Conservation (phyloP, 2,329 filamentous ascomycete genomes). For the Dothideomycetes sp. region DNA sequence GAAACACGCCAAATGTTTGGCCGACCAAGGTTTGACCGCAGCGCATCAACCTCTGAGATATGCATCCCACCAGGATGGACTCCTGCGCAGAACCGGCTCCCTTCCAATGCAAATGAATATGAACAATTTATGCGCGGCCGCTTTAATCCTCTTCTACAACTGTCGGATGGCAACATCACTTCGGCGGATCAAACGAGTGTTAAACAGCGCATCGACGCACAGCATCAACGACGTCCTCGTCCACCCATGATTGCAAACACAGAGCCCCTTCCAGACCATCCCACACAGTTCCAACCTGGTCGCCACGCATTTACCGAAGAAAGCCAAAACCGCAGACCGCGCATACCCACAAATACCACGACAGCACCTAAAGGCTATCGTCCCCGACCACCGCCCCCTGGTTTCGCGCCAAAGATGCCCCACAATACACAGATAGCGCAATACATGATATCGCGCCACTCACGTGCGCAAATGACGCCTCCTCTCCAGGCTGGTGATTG, state of each 20-base stretch:
- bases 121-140: conserved; percentile 1
- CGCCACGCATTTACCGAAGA: neutral
- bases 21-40: neutral
- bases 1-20: neutral
- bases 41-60: neutral
- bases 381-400: neutral
- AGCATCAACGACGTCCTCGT: too few relatives aligned
- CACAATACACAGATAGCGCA: neutral
- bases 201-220: neutral
- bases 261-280: too few relatives aligned
- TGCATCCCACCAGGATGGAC: neutral
- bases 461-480: neutral
- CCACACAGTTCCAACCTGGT: neutral
- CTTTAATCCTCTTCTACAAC: conserved; percentile 1
- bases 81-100: conserved; percentile 5
- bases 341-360: neutral
- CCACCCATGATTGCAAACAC: too few relatives aligned
- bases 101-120: conserved; percentile 6
- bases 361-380: neutral
- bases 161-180: conserved; percentile 4
- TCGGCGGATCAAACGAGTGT: neutral
- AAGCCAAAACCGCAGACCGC: neutral
- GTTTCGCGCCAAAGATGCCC: neutral
- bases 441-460: neutral
- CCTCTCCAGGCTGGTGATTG: too few relatives aligned